These are phyloP conservation scores for Fraxinus sp. DNA, from an alignment of 305 asterid genomes.

Conservation along the genomic window DNA sequence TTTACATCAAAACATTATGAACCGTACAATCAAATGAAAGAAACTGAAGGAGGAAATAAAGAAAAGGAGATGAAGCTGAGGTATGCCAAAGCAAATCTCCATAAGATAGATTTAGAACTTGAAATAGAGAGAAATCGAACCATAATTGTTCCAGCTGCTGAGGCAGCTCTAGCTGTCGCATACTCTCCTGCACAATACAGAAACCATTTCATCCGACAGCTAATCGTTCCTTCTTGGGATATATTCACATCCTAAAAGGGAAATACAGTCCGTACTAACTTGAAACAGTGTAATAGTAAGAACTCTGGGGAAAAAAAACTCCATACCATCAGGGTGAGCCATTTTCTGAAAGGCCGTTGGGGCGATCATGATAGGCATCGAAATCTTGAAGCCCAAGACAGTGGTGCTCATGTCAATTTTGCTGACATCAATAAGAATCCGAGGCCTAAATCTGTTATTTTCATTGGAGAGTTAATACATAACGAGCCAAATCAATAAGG, in stretches of 20 bases:
- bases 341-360: slow-evolving; percentile 55
- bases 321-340: slow-evolving; percentile 59
- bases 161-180: slow-evolving; percentile 96
- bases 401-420: slow-evolving; percentile 46
- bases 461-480: neutral
- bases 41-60: neutral
- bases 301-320: neutral
- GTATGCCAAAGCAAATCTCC: neutral
- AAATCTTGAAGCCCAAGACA: slow-evolving; percentile 48
- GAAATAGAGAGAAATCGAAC: slow-evolving; percentile 39
- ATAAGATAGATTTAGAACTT: neutral
- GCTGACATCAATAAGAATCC: slow-evolving; percentile 54
- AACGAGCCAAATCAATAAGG: neutral
- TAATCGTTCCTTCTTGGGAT: neutral
- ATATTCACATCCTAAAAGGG: neutral
- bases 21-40: neutral
- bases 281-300: neutral
- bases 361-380: slow-evolving; percentile 59
- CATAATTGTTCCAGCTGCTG: slow-evolving; percentile 95
- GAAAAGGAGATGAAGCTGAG: neutral
- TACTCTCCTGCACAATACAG: slow-evolving; percentile 66
- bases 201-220: slow-evolving; percentile 19
- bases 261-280: neutral
- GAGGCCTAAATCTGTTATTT: slow-evolving; percentile 46
- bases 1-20: neutral